phyloP scores from a whole-genome alignment of 2,329 filamentous ascomycete species.

The Venturiaceae sp. region DNA sequence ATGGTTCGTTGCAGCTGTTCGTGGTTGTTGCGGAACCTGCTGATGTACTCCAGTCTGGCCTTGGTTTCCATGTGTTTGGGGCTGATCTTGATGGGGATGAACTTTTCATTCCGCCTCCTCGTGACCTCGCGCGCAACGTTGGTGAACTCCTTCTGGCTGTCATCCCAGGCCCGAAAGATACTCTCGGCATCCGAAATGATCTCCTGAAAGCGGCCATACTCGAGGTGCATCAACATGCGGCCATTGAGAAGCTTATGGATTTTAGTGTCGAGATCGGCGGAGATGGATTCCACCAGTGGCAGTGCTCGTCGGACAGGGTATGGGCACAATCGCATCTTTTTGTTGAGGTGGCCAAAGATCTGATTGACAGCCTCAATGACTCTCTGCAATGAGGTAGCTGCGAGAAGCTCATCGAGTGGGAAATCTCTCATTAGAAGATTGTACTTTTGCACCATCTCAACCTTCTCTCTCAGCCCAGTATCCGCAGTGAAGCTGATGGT shows the following conservation, averaged over 20 bases:
- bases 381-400: slow-evolving; percentile 80
- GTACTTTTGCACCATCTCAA: slow-evolving; percentile 95
- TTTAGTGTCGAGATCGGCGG: slow-evolving; percentile 78
- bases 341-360: slow-evolving; percentile 93
- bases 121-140: slow-evolving; percentile 95
- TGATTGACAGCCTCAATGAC: slow-evolving; percentile 79
- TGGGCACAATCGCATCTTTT: slow-evolving; percentile 91
- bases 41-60: slow-evolving; percentile 84
- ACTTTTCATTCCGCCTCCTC: slow-evolving; percentile 87
- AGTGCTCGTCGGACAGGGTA: slow-evolving; percentile 90
- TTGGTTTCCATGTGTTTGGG: slow-evolving; percentile 83
- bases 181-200: slow-evolving; percentile 76
- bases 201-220: slow-evolving; percentile 79
- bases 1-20: slow-evolving; percentile 96
- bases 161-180: slow-evolving; percentile 91
- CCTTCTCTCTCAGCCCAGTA: slow-evolving; percentile 90
- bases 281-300: slow-evolving; percentile 93
- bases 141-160: slow-evolving; percentile 94
- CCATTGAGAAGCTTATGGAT: slow-evolving; percentile 81
- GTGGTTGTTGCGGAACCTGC: slow-evolving; percentile 91
- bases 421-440: slow-evolving; percentile 99
- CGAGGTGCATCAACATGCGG: slow-evolving; percentile 79
- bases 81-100: slow-evolving; percentile 94
- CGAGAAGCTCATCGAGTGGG: slow-evolving; percentile 86
- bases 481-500: slow-evolving; percentile 95